Evolutionary conservation across 805 yeast genomes (phyloP), one percentile per base, ranked within the genome.

Genomic region (Cyberlindnera mycetangii): DNA sequence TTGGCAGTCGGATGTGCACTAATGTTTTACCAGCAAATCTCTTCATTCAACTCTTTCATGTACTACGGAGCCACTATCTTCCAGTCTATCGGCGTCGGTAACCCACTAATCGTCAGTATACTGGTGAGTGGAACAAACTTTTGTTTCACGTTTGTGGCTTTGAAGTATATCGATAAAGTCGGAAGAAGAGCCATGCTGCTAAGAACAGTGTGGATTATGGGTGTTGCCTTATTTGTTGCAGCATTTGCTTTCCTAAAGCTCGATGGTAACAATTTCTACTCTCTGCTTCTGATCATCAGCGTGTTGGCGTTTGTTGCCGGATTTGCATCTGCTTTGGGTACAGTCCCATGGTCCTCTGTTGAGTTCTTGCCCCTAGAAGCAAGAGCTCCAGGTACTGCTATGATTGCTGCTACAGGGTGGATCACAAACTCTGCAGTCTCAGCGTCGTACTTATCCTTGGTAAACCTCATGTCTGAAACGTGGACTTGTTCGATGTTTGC

Each of bases 21-120:
- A 34, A 67, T 78, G 70, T 68, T 76, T 49, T 70, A 76, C 50
- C 85, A 80, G 56, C 85, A 79, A 60, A 67, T 73, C 40, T 71
- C 79, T n/a, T 85, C 85, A 43, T 74, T 78, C 58, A 79, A 79
- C 62, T 78, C 81, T 32, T 78, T 80, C 55, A 77, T 79, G 74
- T 79, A 78, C 61, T 80, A 79, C 54, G 76, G 81, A 6, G 75
- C 83, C 9, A 69, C 81, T 12, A 71, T 80, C 37, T 78, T 80
- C 67, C 59, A 71, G 42, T 69, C 73, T 17, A 70, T 77, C 17
- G 79, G 81, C 4, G 64, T 75, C 51, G 54, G 66, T 9, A 75
- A 78, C 56, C 80, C 84, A n/a, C 67, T 79, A 55, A 58, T 72
- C 34, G 78, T 81, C 3, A 77, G 83, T 7, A 75, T 78, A 21